Evolutionary conservation across 495 filamentous ascomycete genomes (phyloP).

Genomic region (Delitschia confertaspora): DNA sequence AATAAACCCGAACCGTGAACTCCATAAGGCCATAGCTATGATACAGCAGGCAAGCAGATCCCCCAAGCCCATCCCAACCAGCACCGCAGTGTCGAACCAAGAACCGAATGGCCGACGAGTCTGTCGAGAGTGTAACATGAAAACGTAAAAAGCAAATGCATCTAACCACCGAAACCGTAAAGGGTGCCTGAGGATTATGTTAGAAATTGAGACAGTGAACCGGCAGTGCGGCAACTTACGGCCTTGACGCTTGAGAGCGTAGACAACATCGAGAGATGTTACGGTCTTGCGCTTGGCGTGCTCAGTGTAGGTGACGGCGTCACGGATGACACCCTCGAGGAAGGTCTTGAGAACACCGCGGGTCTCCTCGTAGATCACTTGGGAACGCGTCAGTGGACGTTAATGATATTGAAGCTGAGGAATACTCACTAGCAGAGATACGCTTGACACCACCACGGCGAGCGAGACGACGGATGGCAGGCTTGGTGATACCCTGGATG

Average conservation of each 20-base stretch:
- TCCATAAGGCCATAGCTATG: conserved; percentile 19
- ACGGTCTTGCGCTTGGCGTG: conserved; percentile 99
- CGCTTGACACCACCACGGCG: conserved; percentile 58
- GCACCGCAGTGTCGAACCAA: conserved; percentile 17
- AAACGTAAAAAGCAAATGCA: conserved; percentile 23
- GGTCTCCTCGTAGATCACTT: conserved; percentile 99
- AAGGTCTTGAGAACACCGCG: conserved; percentile 99
- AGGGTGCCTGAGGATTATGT: conserved; percentile 33
- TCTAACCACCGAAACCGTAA: conserved; percentile 94
- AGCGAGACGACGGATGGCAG: conserved; percentile 98
- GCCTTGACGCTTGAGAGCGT: conserved; percentile 95
- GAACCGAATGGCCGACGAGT: neutral
- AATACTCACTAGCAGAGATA: conserved; percentile 85
- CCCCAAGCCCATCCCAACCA: conserved; percentile 16
- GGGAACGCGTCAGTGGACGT: conserved; percentile 13
- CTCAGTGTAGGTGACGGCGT: conserved; percentile 73
- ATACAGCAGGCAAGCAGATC: conserved; percentile 11
- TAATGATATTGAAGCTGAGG: neutral
- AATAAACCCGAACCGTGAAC: conserved; percentile 18
- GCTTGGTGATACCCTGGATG: conserved; percentile 98
- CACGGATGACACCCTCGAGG: conserved; percentile 95
- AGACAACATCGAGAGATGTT: conserved; percentile 93
- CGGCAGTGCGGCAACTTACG: conserved; percentile 49
- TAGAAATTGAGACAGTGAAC: neutral
- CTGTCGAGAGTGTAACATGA: conserved; percentile 20